phyloP scores from a whole-genome alignment of 192 early-diverging fungal genomes.

The Backusella mclennaniae region DNA sequence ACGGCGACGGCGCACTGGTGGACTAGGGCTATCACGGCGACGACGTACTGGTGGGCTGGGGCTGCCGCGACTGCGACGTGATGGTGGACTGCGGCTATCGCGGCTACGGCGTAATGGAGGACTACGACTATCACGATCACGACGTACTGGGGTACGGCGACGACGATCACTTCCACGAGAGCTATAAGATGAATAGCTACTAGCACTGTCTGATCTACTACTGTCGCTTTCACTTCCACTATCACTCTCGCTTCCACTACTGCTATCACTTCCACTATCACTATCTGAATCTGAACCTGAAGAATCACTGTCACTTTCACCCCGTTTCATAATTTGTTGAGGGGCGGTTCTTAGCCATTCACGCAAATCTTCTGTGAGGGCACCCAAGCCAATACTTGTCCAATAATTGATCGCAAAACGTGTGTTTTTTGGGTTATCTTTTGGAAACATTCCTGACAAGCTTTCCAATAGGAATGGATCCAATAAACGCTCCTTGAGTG shows the following conservation, averaged over 20 bases:
- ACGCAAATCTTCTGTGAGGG: constrained; percentile 89
- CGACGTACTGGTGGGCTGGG: neutral
- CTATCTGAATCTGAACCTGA: constrained; percentile 40
- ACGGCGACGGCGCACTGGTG: neutral
- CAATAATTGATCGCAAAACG: constrained; percentile 99
- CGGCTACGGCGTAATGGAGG: neutral
- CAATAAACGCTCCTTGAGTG: constrained; percentile 67
- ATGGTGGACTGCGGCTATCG: neutral
- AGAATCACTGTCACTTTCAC: constrained; percentile 35
- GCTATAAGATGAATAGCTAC: neutral
- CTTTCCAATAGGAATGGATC: constrained; percentile 71
- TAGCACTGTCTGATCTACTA: neutral
- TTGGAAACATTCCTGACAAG: constrained; percentile 88
- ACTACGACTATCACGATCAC: neutral
- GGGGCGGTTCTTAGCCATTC: constrained; percentile 62
- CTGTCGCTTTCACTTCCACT: constrained; percentile 20
- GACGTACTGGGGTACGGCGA: neutral
- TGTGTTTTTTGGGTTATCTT: constrained; percentile 80
- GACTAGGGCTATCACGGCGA: neutral
- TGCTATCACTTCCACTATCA: constrained; percentile 30
- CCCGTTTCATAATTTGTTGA: constrained; percentile 62
- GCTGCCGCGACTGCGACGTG: neutral
- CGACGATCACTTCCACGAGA: neutral
- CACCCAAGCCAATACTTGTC: constrained; percentile 90
- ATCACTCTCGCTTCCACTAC: constrained; percentile 24